phyloP scores from a whole-genome alignment of 495 filamentous ascomycete species.

The Trichoderma orchidacearum region DNA sequence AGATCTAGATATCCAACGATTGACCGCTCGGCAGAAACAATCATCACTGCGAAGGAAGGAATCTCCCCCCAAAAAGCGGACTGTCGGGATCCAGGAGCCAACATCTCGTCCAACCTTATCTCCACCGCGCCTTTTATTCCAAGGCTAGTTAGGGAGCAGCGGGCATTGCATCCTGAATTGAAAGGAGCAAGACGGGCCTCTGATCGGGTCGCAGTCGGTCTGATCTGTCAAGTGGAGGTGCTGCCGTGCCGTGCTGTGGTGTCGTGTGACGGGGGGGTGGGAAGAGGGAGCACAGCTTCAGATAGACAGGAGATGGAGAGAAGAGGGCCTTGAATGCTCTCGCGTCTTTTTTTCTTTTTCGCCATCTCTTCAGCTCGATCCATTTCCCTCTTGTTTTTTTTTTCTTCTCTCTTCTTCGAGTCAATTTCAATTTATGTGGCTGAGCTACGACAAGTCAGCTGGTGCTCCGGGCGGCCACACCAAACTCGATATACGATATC shows the following conservation, averaged over 20 bases:
- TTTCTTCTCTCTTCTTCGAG: too few relatives aligned
- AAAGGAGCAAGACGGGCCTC: neutral
- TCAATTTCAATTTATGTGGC: too few relatives aligned
- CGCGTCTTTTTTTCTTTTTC: neutral
- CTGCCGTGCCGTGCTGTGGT: neutral
- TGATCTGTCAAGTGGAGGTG: neutral
- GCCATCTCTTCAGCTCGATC: neutral
- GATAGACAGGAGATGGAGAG: neutral
- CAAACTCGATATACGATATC: too few relatives aligned
- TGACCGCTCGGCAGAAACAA: neutral
- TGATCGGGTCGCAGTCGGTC: neutral
- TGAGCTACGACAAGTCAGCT: too few relatives aligned
- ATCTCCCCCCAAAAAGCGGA: neutral
- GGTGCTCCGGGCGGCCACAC: too few relatives aligned
- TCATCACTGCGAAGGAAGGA: too few relatives aligned
- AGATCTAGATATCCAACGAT: too few relatives aligned
- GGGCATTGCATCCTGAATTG: neutral
- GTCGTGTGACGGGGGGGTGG: neutral
- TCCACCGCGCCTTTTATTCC: too few relatives aligned
- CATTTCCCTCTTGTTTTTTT: too few relatives aligned
- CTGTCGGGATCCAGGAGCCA: neutral
- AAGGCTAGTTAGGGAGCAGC: too few relatives aligned
- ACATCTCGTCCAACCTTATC: neutral
- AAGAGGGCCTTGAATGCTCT: neutral
- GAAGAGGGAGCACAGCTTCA: neutral